phyloP scores from a whole-genome alignment of 140 eudicot genomes.

The Anethum foeniculum region DNA sequence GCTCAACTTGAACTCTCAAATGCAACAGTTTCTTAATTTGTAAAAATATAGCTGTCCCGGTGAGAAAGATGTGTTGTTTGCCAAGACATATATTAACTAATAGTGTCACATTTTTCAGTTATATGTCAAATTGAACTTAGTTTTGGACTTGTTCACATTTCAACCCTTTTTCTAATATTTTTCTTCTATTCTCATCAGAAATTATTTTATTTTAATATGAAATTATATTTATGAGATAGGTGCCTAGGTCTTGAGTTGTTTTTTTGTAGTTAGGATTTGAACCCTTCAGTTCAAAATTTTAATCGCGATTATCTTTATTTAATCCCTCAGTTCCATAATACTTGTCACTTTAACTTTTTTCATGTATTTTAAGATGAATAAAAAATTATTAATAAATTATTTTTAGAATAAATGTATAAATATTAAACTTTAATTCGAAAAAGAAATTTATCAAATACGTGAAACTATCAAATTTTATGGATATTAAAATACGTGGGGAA shows the following conservation, averaged over 20 bases:
- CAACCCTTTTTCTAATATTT: not conserved
- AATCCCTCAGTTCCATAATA: too few relatives aligned
- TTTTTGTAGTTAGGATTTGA: not conserved
- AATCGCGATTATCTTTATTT: too few relatives aligned
- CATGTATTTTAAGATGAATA: too few relatives aligned
- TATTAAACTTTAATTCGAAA: too few relatives aligned
- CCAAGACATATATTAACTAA: not conserved
- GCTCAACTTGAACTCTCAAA: slow-evolving; percentile 70
- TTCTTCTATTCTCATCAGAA: not conserved
- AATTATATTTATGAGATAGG: not conserved
- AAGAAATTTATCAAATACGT: too few relatives aligned
- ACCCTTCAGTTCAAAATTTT: too few relatives aligned
- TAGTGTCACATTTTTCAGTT: not conserved
- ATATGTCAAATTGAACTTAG: not conserved
- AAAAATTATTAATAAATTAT: too few relatives aligned
- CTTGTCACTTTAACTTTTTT: too few relatives aligned
- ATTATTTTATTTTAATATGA: not conserved
- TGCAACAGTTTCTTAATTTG: slow-evolving; percentile 34
- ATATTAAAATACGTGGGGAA: too few relatives aligned
- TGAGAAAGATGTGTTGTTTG: not conserved
- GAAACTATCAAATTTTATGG: too few relatives aligned
- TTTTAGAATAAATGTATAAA: too few relatives aligned
- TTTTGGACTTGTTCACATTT: not conserved
- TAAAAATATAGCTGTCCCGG: not conserved
- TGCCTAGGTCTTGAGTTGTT: not conserved